A percentile compares a stretch with the other conserved stretches of the same genome.
Evolutionary conservation across 768 basidiomycete species (phyloP).

Genomic region (Xerocomellus intermedius): DNA sequence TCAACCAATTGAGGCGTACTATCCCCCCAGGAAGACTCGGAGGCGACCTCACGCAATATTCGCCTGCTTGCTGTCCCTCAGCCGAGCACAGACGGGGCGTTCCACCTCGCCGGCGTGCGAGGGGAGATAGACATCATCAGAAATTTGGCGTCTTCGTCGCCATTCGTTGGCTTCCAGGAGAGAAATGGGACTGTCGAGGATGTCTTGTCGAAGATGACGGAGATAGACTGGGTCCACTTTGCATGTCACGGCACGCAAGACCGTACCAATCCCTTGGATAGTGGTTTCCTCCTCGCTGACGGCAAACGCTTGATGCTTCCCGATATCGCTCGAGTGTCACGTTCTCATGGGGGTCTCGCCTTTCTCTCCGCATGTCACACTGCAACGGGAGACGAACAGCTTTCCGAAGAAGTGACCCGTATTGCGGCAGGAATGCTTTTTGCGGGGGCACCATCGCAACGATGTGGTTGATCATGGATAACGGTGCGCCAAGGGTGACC

Average conservation of each 20-base stretch:
- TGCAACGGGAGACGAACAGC: too few relatives aligned
- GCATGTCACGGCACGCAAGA: conserved; percentile 6
- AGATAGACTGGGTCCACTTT: too few relatives aligned
- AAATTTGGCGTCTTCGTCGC: too few relatives aligned
- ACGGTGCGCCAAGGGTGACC: too few relatives aligned
- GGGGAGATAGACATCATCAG: conserved; percentile 22
- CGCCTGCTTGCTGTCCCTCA: conserved; percentile 7
- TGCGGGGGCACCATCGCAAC: too few relatives aligned
- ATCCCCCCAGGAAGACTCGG: neutral
- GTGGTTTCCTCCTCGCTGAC: conserved; percentile 16
- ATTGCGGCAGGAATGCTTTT: too few relatives aligned
- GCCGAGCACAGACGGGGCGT: neutral
- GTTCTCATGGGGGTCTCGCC: conserved; percentile 29
- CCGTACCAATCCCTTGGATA: conserved; percentile 15
- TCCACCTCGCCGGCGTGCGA: neutral
- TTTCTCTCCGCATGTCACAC: too few relatives aligned
- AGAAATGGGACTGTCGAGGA: too few relatives aligned
- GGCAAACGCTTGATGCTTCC: neutral
- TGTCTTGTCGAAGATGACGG: too few relatives aligned
- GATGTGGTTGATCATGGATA: too few relatives aligned
- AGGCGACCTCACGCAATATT: neutral
- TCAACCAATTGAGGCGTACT: neutral
- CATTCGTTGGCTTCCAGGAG: neutral
- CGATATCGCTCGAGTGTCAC: neutral
- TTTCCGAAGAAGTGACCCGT: too few relatives aligned